phyloP scores from a whole-genome alignment of 1,139 yeast species.

The Pichia kudriavzevii region DNA sequence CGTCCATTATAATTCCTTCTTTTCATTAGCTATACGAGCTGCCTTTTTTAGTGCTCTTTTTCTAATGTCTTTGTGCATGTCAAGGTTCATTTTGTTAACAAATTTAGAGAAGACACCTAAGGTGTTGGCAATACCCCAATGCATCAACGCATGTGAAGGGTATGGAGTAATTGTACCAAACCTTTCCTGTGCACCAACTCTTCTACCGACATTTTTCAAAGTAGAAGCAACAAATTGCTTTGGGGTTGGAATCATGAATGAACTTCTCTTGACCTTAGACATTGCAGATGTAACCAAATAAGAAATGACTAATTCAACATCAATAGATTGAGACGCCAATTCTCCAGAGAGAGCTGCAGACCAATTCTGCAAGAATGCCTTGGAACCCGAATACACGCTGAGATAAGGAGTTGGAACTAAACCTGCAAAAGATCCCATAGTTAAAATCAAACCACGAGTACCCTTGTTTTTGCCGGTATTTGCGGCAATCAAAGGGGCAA shows the following conservation, averaged over 20 bases:
- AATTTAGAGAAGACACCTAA: conserved; percentile 74
- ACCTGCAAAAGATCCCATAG: conserved; percentile 98
- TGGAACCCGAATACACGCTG: conserved; percentile 94
- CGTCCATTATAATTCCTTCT: conserved; percentile 8
- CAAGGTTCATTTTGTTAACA: conserved; percentile 60
- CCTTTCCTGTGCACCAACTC: conserved; percentile 90
- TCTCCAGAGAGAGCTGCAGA: conserved; percentile 86
- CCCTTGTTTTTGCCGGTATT: conserved; percentile 36
- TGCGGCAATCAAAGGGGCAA: conserved; percentile 59
- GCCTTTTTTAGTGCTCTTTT: conserved; percentile 76
- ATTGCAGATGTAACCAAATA: conserved; percentile 90
- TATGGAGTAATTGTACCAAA: conserved; percentile 83
- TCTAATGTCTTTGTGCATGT: conserved; percentile 77
- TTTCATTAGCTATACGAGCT: conserved; percentile 33
- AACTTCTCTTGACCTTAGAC: conserved; percentile 83
- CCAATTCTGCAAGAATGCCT: conserved; percentile 93
- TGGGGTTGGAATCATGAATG: conserved; percentile 75
- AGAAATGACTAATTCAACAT: conserved; percentile 81
- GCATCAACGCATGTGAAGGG: conserved; percentile 93
- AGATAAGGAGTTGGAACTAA: conserved; percentile 84
- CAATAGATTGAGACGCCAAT: conserved; percentile 57
- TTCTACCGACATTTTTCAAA: conserved; percentile 64
- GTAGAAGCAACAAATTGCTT: conserved; percentile 66
- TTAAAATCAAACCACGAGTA: conserved; percentile 68
- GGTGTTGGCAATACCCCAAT: conserved; percentile 69